Evolutionary conservation across 306 rosid genomes (phyloP).

Genomic region (Castanea mollissima): DNA sequence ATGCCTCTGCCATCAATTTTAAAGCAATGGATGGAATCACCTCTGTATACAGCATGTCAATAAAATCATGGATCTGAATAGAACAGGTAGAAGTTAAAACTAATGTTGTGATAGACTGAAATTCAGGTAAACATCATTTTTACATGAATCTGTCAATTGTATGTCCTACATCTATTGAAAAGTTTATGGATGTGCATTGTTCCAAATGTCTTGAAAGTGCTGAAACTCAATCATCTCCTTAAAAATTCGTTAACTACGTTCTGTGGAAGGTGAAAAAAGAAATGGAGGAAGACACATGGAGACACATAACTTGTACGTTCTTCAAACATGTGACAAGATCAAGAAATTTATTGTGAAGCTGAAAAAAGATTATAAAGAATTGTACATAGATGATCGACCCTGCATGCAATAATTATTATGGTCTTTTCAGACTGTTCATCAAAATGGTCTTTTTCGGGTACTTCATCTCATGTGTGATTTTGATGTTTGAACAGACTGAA

Average conservation of each 20-base stretch:
- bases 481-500: background rate
- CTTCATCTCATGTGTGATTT: background rate
- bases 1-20: background rate
- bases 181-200: too few relatives aligned
- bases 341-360: background rate
- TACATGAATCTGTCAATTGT: accelerated
- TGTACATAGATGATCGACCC: background rate
- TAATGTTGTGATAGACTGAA: too few relatives aligned
- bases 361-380: background rate
- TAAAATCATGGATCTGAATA: too few relatives aligned
- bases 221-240: too few relatives aligned
- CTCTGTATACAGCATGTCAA: too few relatives aligned
- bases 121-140: too few relatives aligned
- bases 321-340: background rate
- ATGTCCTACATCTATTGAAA: too few relatives aligned
- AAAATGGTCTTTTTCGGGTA: too few relatives aligned
- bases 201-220: too few relatives aligned
- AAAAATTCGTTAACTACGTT: too few relatives aligned
- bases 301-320: background rate
- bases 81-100: too few relatives aligned
- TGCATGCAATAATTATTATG: background rate
- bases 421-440: background rate
- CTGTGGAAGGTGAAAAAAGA: too few relatives aligned
- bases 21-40: background rate
- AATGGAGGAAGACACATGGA: background rate